These are phyloP conservation scores for Colletotrichum caudatum DNA, from an alignment of 2,329 filamentous ascomycete genomes.

Conservation along the genomic window DNA sequence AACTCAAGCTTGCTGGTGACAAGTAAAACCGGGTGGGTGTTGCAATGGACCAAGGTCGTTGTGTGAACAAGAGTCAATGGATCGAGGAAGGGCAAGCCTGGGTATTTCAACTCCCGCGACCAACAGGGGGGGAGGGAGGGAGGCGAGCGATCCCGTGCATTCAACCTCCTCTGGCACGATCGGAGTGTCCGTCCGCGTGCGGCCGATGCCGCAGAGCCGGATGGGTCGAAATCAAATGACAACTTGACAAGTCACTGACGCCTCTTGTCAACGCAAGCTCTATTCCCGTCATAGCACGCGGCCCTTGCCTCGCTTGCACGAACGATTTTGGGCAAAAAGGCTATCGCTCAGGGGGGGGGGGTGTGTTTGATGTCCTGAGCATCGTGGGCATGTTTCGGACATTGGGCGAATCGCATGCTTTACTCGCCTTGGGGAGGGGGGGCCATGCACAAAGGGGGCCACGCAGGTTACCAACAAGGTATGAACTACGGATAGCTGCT, in stretches of 20 bases:
- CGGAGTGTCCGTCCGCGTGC: not conserved
- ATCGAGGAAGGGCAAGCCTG: not conserved
- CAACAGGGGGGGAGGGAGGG: not conserved
- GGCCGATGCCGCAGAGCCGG: slow-evolving; percentile 22
- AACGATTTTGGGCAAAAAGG: slow-evolving; percentile 2
- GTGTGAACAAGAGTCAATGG: fast-evolving
- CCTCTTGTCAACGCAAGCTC: slow-evolving; percentile 25
- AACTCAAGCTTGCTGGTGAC: not conserved
- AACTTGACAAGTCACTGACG: slow-evolving; percentile 31
- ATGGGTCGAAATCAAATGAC: slow-evolving; percentile 30
- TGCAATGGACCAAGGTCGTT: not conserved
- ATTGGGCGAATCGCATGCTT: slow-evolving; percentile 23
- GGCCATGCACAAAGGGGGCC: not conserved
- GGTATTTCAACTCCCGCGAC: slow-evolving; percentile 25
- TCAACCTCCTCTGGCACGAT: not conserved
- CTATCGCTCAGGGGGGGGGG: not conserved
- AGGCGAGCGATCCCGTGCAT: not conserved
- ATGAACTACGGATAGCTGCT: too few relatives aligned
- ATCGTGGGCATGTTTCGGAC: slow-evolving; percentile 22
- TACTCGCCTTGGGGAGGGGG: slow-evolving; percentile 9
- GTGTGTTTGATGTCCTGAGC: not conserved
- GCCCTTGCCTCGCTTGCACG: slow-evolving; percentile 10
- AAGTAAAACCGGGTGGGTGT: not conserved
- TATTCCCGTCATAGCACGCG: slow-evolving; percentile 12
- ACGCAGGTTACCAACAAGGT: too few relatives aligned